Evolutionary conservation across 2,329 filamentous ascomycete species (phyloP), one percentile per base, ranked within the genome.

Genomic region (Clathrospora elynae): DNA sequence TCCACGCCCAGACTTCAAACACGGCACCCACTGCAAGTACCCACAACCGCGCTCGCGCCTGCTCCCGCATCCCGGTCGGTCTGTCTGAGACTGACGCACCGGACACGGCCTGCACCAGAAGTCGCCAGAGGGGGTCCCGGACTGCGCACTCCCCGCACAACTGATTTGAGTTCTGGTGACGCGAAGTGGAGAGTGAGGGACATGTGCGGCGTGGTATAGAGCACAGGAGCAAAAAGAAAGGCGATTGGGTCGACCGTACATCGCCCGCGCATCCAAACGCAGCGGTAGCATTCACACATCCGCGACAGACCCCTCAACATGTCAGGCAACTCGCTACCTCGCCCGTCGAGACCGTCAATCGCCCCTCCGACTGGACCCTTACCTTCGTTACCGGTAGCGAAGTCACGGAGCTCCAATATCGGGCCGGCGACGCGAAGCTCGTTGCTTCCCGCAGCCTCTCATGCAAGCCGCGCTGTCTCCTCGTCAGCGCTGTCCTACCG

Each of bases 291-390:
- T 25, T 36, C 39, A 30, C 38, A 31, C 35, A 36, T n/a, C 17
- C 42, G 35, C 46, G 34, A 28, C 37, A 33, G 39, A n/a, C 22
- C 50, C 30, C 22, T 31, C 51, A 55, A 17, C 46, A 70, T 68
- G 66, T 61, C 58, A 34, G 83, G 84, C 42, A 84, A 84, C 39
- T 75, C 85, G 29, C 75, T 88, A 35, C 86, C 87, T 39, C 80
- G 83, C 67, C 79, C 84, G 17, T 84, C 85, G 53, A 80, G 74
- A 56, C 74, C 78, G 36, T 68, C 75, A 17, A 70, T 84, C 58
- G 86, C 84, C 45, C 86, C 89, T 34, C 87, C 89, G 11, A 83
- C 82, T 19, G 80, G 83, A 51, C 82, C 86, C 18, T 75, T 93
- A 16, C 88, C 90, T 29, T 84, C 87, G 29, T 74, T 95, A 33